A percentile compares a stretch with the other conserved stretches of the same genome.
Evolutionary conservation across 805 yeast species (phyloP).

Genomic region (Saccharomycopsis sp.): DNA sequence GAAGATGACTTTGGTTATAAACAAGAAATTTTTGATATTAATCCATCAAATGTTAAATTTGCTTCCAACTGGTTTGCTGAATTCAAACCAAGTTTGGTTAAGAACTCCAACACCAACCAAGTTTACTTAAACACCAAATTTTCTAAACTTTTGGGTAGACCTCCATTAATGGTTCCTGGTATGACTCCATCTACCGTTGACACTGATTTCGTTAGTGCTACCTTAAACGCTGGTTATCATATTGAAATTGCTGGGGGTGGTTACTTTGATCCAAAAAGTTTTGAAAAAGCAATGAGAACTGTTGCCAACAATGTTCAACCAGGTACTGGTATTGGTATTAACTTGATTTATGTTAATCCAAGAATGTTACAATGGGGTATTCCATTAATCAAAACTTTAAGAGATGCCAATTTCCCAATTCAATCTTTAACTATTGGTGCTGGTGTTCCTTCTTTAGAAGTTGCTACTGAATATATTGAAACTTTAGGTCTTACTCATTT

Average conservation of each 20-base stretch:
- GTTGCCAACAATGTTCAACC: slow-evolving; percentile 63
- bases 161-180: slow-evolving; percentile 97
- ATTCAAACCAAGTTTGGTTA: slow-evolving; percentile 75
- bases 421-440: slow-evolving; percentile 98
- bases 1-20: slow-evolving; percentile 92
- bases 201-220: slow-evolving; percentile 88
- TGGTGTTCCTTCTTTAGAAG: slow-evolving; percentile 97
- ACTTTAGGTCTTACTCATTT: slow-evolving; percentile 87
- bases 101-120: slow-evolving; percentile 57
- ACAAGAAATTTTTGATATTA: slow-evolving; percentile 82
- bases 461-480: slow-evolving; percentile 91
- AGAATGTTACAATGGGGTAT: slow-evolving; percentile 98
- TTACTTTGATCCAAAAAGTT: slow-evolving; percentile 63
- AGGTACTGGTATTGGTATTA: slow-evolving; percentile 86
- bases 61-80: slow-evolving; percentile 89
- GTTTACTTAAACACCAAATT: slow-evolving; percentile 88
- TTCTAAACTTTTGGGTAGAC: slow-evolving; percentile 82
- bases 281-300: slow-evolving; percentile 66
- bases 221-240: slow-evolving; percentile 93
- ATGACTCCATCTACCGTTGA: slow-evolving; percentile 98
- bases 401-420: slow-evolving; percentile 84
- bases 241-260: slow-evolving; percentile 99
- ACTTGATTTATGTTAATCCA: slow-evolving; percentile 93
- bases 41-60: slow-evolving; percentile 54
- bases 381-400: slow-evolving; percentile 81